A percentile compares a stretch with the other conserved stretches of the same genome.
These are phyloP conservation scores for Alternaria sp. DNA, from an alignment of 2,329 filamentous ascomycete species.

Conservation along the genomic window DNA sequence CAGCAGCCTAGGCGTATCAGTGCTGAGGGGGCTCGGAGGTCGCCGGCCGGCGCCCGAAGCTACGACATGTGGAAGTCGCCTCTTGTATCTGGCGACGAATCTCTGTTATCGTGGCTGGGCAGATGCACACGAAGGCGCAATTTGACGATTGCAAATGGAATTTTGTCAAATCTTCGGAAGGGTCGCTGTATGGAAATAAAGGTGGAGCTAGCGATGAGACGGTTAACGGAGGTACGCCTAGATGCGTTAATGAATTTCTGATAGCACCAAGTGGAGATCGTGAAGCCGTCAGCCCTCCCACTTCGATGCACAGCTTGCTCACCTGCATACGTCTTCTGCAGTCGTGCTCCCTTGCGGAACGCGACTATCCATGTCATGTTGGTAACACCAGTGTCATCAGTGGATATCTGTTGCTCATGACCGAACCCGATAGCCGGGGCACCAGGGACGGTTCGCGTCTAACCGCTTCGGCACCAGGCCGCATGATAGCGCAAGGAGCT, in stretches of 20 bases:
- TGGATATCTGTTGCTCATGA: not conserved
- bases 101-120: conserved; percentile 19
- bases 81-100: conserved; percentile 15
- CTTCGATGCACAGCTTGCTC: conserved; percentile 1
- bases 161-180: conserved; percentile 13
- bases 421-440: conserved; percentile 2
- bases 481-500: conserved; percentile 1
- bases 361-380: conserved; percentile 6
- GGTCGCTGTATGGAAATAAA: conserved; percentile 6
- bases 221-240: conserved; percentile 14
- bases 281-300: conserved; percentile 5
- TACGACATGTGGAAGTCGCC: conserved; percentile 14
- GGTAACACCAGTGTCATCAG: conserved; percentile 1
- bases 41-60: conserved; percentile 8
- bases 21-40: conserved; percentile 8
- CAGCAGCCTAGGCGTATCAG: conserved; percentile 7
- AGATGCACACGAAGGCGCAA: conserved; percentile 7
- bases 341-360: conserved; percentile 7
- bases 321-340: conserved; percentile 15
- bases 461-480: not conserved
- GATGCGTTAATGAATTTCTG: conserved; percentile 19
- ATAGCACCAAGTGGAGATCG: conserved; percentile 14
- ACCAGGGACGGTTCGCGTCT: not conserved
- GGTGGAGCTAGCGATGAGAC: conserved; percentile 11
- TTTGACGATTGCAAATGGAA: conserved; percentile 21